Evolutionary conservation across 805 yeast species (phyloP), one percentile per base, ranked within the genome.

Genomic region (Candida xiaguanensis): DNA sequence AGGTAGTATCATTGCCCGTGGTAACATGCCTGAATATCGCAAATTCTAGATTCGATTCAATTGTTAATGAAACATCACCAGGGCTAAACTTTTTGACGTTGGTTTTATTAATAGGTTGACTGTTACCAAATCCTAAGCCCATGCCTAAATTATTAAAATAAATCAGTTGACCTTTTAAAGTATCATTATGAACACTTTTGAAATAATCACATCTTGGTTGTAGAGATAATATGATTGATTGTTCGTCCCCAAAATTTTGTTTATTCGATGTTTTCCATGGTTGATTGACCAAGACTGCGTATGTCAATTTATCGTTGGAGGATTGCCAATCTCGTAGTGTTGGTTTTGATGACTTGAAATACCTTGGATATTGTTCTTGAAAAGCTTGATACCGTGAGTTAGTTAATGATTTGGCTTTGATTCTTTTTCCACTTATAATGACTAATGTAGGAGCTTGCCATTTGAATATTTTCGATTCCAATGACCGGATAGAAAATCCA

Each of bases 361-460:
- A 58, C 6, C 62, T 49, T 2, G 75, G 74, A 48, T 61, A 82
- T 14, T 71, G 73, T 3, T 70, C 56, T 13, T 70, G 66, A 48
- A 85, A 82, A 14, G 63, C 63, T 20, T 63, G 65, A 49, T 75
- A 80, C 23, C 85, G 58, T 38, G 64, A 72, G 39, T 68, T 74
- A 15, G 63, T 52, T 8, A 56, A 51, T 0, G 70, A 61, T 40
- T 61, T 60, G 26, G 52, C 38, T 31, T 59, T 55, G 17, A 81
- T 55, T 34, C 77, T 55, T 48, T 70, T 73, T 0, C 97, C 98
- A 2, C 78, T 73, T 0, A 91, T 66, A 0, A 90, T 43, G 7
- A 90, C 48, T 1, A 91, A 56, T 0, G 95, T 77, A 0, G 96
- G 95, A 0, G 95, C 93, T 49, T 77, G 80, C 96, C 97, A 91